Evolutionary conservation across 371 early-diverging fungal genomes (phyloP), one percentile per base, ranked within the genome.

Genomic region (Mortierella polycephala): DNA sequence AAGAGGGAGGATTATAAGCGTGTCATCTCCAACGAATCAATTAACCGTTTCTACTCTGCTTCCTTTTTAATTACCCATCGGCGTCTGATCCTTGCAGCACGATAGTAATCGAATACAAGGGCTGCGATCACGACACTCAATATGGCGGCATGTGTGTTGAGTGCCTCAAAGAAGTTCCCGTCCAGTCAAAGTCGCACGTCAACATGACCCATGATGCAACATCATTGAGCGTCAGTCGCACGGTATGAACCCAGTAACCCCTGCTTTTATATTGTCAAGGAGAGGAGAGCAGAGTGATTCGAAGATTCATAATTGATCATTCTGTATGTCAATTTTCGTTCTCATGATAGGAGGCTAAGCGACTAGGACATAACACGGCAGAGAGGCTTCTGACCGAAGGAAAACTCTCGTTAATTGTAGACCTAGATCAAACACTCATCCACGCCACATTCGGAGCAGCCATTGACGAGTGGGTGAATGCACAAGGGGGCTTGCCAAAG

Each of bases 371-470:
- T 30, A 91, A 91, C 50, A 94, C 87, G 45, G 87, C 91, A 8
- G 69, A 86, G 9, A 81, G 94, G 55, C 83, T 99, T 60, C 67
- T 91, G 61, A 64, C 83, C 16, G 85, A 84, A 49, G 86, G 88
- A 53, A 96, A 93, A 77, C 87, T 99, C 44, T 94, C 96, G 14
- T 83, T 99, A n/a, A 92, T 99, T 49, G 86, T 99, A 30, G 99
- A 99, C 86, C 87, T 99, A 56, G 99, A 99, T 82, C 99, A 98
- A 83, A 99, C 99, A 0, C 87, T 99, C 21, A 92, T 99, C n/a
- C 99, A 99, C 66, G 98, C 99, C 12, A 92, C 95, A 9, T 92
- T 92, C 42, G 93, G 96, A 64, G 88, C 91, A 0, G 89, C 88
- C 5, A 91, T 97, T 21, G 92, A 88, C 6, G 87, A 90, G 41